Conservation (phyloP, 495 filamentous ascomycete genomes). For the Aspergillus cristatus region DNA sequence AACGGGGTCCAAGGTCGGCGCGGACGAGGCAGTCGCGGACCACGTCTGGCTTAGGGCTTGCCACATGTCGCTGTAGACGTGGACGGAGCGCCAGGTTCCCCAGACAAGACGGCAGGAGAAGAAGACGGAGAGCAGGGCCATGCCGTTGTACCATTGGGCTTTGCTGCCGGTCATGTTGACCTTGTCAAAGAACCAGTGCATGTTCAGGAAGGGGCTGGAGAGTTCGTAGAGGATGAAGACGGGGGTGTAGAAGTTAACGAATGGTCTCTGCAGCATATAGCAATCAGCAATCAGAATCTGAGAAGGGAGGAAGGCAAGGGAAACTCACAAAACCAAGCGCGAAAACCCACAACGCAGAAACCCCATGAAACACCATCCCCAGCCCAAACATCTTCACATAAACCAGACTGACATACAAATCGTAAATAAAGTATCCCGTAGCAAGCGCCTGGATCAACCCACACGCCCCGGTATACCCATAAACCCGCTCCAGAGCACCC, state of each 20-base stretch:
- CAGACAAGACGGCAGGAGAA: constrained; percentile 85
- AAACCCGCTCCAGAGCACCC: constrained; percentile 68
- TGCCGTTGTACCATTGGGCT: constrained; percentile 79
- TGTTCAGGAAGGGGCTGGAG: constrained; percentile 84
- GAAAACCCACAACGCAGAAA: constrained; percentile 79
- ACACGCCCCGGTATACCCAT: constrained; percentile 76
- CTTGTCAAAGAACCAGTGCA: constrained; percentile 99
- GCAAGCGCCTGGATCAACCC: constrained; percentile 81
- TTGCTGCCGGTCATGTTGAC: constrained; percentile 81
- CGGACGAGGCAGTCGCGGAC: constrained; percentile 14
- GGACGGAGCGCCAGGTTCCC: constrained; percentile 72
- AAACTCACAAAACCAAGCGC: constrained; percentile 81
- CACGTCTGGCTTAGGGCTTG: constrained; percentile 44
- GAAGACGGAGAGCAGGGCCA: constrained; percentile 56
- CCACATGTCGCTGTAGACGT: constrained; percentile 78
- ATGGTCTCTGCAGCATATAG: constrained; percentile 62
- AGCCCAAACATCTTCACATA: constrained; percentile 75
- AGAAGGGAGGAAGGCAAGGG: not conserved
- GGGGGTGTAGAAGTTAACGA: constrained; percentile 85
- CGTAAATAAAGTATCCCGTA: constrained; percentile 93
- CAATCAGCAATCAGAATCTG: not conserved
- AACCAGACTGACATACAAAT: constrained; percentile 62
- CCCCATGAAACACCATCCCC: constrained; percentile 83
- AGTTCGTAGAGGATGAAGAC: constrained; percentile 98
- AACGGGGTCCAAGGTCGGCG: constrained; percentile 17